Evolutionary conservation across 805 yeast genomes (phyloP).

Genomic region (Ogataea siamensis): DNA sequence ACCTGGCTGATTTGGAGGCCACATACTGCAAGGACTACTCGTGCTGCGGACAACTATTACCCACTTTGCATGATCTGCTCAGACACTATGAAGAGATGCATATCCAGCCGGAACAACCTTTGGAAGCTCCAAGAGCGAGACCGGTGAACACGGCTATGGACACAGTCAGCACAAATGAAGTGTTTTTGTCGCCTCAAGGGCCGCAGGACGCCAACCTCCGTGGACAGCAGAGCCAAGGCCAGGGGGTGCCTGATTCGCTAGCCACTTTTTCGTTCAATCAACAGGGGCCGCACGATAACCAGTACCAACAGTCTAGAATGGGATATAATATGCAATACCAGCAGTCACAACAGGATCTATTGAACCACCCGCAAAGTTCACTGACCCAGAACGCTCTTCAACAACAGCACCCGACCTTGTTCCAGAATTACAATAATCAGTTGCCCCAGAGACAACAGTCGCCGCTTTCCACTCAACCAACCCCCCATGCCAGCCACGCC

Average conservation of each 20-base stretch:
- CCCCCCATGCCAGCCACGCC: constrained; percentile 10
- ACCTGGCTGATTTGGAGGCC: constrained; percentile 89
- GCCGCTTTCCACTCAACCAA: constrained; percentile 21
- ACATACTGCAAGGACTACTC: constrained; percentile 95
- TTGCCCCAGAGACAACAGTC: constrained; percentile 22
- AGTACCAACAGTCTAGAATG: constrained; percentile 15
- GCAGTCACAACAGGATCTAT: constrained; percentile 11
- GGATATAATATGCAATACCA: constrained; percentile 10
- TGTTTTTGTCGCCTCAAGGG: constrained; percentile 51
- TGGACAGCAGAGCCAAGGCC: constrained; percentile 9
- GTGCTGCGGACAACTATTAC: constrained; percentile 91
- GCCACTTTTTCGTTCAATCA: constrained; percentile 26
- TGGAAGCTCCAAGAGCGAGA: constrained; percentile 41
- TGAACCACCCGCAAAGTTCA: constrained; percentile 10
- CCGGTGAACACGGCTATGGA: constrained; percentile 63
- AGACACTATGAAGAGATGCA: constrained; percentile 97
- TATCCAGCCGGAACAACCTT: constrained; percentile 55
- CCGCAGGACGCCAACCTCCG: constrained; percentile 15
- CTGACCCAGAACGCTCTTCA: constrained; percentile 11
- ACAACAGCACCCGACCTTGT: constrained; percentile 20
- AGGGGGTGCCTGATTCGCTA: constrained; percentile 14
- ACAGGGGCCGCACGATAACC: constrained; percentile 8
- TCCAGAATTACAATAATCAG: constrained; percentile 15
- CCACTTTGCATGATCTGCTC: constrained; percentile 88
- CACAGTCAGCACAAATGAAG: constrained; percentile 91